Percentiles rank a stretch among this genome's conserved stretches.
Conservation (phyloP, 176 grass and related monocot species). For the Oryza glaberrima region DNA sequence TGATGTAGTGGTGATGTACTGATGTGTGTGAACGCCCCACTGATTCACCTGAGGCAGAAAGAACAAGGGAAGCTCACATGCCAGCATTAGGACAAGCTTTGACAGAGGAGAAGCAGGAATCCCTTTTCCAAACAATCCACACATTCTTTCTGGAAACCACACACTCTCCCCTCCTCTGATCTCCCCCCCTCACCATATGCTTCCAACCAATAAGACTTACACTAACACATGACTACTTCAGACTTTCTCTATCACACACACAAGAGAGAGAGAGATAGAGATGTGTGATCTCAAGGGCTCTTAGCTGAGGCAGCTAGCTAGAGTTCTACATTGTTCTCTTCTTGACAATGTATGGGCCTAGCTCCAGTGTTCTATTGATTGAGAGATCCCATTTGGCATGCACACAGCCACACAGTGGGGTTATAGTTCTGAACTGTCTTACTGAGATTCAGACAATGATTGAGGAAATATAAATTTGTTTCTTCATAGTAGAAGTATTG, state of each 20-base stretch:
- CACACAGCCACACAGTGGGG: not conserved
- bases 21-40: not conserved
- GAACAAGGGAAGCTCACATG: constrained; percentile 40
- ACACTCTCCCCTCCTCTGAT: not conserved
- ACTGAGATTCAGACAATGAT: not conserved
- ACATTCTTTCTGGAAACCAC: constrained; percentile 38
- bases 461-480: not conserved
- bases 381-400: not conserved
- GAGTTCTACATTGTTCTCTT: not conserved
- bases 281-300: not conserved
- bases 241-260: not conserved
- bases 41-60: not conserved
- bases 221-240: not conserved
- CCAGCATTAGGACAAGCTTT: constrained; percentile 29
- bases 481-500: not conserved
- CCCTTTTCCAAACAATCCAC: constrained; percentile 21
- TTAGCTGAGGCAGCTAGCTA: not conserved
- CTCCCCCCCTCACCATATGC: not conserved
- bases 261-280: not conserved
- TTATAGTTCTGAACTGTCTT: not conserved
- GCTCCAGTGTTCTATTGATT: not conserved
- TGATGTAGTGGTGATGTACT: not conserved
- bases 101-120: constrained; percentile 21
- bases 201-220: constrained; percentile 14
- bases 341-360: constrained; percentile 4